Evolutionary conservation across 176 grass and related monocot species (phyloP).

Genomic region (Avena sativa): DNA sequence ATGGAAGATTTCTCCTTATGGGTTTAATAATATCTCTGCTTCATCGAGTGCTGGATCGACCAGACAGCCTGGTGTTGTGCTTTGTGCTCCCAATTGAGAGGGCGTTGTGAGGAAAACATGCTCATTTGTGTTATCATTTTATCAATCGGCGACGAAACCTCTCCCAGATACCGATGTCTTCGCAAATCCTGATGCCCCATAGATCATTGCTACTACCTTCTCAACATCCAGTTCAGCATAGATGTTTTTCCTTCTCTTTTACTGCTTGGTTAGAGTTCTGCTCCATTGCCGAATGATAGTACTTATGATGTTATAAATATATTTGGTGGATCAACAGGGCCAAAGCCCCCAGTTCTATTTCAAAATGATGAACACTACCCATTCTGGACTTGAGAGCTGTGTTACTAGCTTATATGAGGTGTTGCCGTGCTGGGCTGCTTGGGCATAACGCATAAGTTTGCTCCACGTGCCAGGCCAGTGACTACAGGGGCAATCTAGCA

Average conservation of each 20-base stretch:
- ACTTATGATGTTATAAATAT: background rate
- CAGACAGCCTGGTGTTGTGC: background rate
- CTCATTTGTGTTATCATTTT: background rate
- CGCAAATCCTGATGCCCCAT: background rate
- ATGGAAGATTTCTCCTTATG: background rate
- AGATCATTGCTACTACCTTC: slow-evolving; percentile 18
- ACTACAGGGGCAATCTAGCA: background rate
- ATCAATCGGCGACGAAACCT: background rate
- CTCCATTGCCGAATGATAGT: background rate
- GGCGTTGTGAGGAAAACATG: background rate
- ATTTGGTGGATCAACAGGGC: background rate
- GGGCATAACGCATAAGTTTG: background rate
- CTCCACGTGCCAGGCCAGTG: background rate
- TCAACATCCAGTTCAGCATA: background rate
- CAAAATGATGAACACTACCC: background rate
- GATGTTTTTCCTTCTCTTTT: slow-evolving; percentile 1
- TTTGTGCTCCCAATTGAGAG: background rate
- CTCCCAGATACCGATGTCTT: background rate
- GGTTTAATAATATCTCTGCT: slow-evolving; percentile 37
- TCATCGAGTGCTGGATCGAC: background rate
- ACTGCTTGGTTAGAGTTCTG: background rate
- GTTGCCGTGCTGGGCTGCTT: background rate
- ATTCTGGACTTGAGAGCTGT: background rate
- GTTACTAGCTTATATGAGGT: background rate
- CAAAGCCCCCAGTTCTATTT: background rate